Evolutionary conservation across 2,329 filamentous ascomycete species (phyloP), one percentile per base, ranked within the genome.

Genomic region (Hypoxylon rubiginosum): DNA sequence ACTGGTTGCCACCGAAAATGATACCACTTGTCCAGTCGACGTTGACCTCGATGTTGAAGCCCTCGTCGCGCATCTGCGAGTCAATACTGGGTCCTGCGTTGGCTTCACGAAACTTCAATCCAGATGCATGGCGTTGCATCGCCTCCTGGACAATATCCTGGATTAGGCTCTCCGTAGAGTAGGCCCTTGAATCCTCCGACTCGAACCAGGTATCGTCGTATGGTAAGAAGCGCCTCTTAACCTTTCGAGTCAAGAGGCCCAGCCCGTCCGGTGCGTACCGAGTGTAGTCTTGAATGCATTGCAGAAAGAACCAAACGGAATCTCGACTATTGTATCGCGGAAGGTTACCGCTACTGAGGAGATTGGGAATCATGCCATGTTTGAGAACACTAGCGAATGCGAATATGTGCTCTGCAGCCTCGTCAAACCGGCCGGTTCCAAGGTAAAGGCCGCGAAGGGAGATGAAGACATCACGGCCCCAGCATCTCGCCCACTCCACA

Each of bases 401-500:
- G 65, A 93, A 83, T 63, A 99, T 97, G 75, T 99, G 97, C 78
- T 98, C 94, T 75, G 89, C 94, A 7, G 96, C 96, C 77, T 97
- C 94, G 2, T 86, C 88, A 73, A 92, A 97, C 8, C 96, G 90
- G 1, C 94, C 93, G 10, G 95, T 98, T 43, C 92, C 94, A 36
- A 99, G 87, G 71, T 92, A 93, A n/a, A 99, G 84, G 46, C 96
- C 96, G 54, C 96, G 91, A 43, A 97, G 88, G 13, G 96, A 96
- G 69, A 99, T 99, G 79, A 97, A 98, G 11, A 97, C 93, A 78
- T 99, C 96, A 60, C 96, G 91, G 7, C 97, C 96, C 96, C 96
- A 99, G 79, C 95, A 97, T 73, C 96, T 88, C 53, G 95, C 94
- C 94, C 96, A 99, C 73, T 94, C 91, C 8, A 92, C 91, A 0